These are phyloP conservation scores for Leccinum sublutescens DNA, from an alignment of 768 basidiomycete species.

Conservation along the genomic window DNA sequence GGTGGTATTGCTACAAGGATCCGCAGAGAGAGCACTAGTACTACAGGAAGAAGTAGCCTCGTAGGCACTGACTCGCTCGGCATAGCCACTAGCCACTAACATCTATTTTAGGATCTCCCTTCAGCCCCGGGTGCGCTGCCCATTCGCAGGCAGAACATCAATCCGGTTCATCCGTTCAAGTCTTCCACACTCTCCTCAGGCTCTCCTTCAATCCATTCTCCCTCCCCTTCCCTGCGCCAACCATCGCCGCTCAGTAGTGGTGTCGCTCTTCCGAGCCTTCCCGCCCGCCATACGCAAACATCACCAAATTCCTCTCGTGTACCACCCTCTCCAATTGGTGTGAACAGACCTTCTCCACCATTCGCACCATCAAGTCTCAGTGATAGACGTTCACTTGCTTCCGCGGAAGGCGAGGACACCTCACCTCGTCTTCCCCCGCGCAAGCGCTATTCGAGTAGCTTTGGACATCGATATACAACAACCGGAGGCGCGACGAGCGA, in stretches of 20 bases:
- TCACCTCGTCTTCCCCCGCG: constrained; percentile 32
- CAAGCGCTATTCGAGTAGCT: constrained; percentile 76
- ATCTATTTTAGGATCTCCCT: constrained; percentile 34
- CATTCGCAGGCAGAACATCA: constrained; percentile 44
- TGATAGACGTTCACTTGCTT: constrained; percentile 39
- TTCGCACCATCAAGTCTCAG: constrained; percentile 43
- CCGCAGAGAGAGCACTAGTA: constrained; percentile 51
- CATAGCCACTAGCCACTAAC: constrained; percentile 6
- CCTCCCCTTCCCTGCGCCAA: constrained; percentile 46
- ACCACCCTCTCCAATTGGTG: constrained; percentile 39
- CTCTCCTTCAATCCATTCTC: constrained; percentile 48
- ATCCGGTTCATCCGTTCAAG: constrained; percentile 47
- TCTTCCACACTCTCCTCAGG: constrained; percentile 49
- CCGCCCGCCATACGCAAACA: constrained; percentile 35
- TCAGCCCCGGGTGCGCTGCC: constrained; percentile 41
- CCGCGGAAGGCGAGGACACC: constrained; percentile 36
- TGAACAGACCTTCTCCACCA: constrained; percentile 38
- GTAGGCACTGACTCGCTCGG: constrained; percentile 11
- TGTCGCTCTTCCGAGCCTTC: constrained; percentile 31
- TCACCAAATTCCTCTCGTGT: constrained; percentile 44
- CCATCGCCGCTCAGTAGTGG: constrained; percentile 43
- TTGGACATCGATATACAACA: constrained; percentile 64
- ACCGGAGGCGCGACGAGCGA: constrained; percentile 43
- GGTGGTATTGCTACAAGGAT: constrained; percentile 43
- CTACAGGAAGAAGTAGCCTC: constrained; percentile 33